These are phyloP conservation scores for Leccinum pellstonianum DNA, from an alignment of 768 basidiomycete species.

Conservation along the genomic window DNA sequence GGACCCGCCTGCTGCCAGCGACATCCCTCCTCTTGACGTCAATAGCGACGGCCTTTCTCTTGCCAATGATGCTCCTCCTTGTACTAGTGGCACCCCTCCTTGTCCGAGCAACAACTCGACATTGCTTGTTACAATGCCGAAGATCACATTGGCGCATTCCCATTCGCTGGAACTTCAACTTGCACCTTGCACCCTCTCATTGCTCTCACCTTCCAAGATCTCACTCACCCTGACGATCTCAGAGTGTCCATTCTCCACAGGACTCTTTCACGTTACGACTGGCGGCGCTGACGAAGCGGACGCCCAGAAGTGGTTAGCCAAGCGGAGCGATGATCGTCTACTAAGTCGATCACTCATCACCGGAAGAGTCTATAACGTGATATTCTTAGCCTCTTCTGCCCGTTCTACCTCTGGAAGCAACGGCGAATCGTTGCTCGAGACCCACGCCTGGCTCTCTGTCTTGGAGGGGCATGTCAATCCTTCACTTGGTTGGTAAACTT, in stretches of 20 bases:
- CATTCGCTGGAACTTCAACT: not conserved
- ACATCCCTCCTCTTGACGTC: not conserved
- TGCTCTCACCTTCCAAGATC: not conserved
- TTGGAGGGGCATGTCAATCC: constrained; percentile 7
- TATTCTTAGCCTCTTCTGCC: constrained; percentile 14
- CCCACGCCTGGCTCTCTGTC: constrained; percentile 17
- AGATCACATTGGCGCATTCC: constrained; percentile 2
- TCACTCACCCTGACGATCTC: constrained; percentile 16
- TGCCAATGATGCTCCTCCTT: too few species aligned
- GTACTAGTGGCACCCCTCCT: not conserved
- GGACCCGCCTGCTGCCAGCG: too few species aligned
- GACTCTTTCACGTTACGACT: constrained; percentile 11
- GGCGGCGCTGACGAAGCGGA: not conserved
- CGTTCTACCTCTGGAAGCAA: too few species aligned
- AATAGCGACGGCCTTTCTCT: too few species aligned
- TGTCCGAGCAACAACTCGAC: too few species aligned
- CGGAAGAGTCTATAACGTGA: constrained; percentile 18
- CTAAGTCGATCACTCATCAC: constrained; percentile 15
- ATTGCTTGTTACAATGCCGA: constrained; percentile 1
- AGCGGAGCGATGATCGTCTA: not conserved
- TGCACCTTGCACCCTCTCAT: not conserved
- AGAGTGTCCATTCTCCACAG: constrained; percentile 12
- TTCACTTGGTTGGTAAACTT: constrained; percentile 7
- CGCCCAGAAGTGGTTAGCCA: not conserved
- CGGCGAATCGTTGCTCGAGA: not conserved